These are phyloP conservation scores for Malbranchea zuffiana DNA, from an alignment of 2,329 filamentous ascomycete species.

Conservation along the genomic window DNA sequence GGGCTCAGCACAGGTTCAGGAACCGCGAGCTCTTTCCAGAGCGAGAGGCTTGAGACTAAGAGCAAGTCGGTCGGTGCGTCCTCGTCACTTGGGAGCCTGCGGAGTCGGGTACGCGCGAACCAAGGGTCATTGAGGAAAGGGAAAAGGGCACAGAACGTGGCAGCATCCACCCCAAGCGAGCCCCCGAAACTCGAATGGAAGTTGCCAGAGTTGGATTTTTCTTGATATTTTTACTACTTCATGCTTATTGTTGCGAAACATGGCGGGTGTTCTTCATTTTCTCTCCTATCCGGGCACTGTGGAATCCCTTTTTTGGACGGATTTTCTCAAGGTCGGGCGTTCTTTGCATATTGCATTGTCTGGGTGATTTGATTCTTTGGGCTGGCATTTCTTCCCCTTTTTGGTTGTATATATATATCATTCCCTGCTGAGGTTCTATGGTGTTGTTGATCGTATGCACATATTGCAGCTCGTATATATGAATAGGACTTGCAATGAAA, in stretches of 20 bases:
- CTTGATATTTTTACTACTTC: not conserved
- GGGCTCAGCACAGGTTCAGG: slow-evolving; percentile 2
- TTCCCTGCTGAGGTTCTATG: no score
- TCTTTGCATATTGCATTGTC: no score
- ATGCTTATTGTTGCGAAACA: not conserved
- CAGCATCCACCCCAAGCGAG: no score
- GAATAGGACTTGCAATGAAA: no score
- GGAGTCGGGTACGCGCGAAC: slow-evolving; percentile 1
- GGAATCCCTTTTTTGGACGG: no score
- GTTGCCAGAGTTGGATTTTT: slow-evolving; percentile 7
- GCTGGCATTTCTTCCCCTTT: no score
- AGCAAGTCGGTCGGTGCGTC: slow-evolving; percentile 5
- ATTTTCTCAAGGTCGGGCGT: no score
- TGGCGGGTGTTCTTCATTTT: not conserved
- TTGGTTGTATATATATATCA: no score
- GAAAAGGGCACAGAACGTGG: not conserved
- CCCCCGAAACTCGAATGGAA: slow-evolving; percentile 5
- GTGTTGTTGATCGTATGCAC: no score
- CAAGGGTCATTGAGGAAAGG: slow-evolving; percentile 2
- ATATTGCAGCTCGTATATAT: no score
- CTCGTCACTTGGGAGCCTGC: slow-evolving; percentile 7
- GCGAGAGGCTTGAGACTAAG: slow-evolving; percentile 1
- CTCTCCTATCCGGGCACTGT: not conserved
- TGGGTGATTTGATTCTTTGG: no score
- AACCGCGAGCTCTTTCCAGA: not conserved